Base-by-base conservation (phyloP, 129 eudicot genomes). In the Tanacetum coccineum region DNA sequence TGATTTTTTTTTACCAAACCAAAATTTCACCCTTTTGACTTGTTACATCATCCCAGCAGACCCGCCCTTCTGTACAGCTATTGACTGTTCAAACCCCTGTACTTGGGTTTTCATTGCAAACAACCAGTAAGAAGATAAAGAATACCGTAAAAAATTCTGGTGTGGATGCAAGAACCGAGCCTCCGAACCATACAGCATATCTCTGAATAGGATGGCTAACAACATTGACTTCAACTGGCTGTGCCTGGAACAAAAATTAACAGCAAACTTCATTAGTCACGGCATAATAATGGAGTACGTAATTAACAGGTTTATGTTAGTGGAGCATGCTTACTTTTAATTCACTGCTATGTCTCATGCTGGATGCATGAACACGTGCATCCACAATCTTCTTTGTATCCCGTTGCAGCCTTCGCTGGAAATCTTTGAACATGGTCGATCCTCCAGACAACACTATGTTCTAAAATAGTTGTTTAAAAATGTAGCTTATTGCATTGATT, bases 151-250 rank as follows among this genome's bases (percentile, higher is more conserved):
- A 94, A 72, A 89, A 94, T 82, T 94, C 99, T n/a, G 95, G 99
- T 39, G 99, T 94, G 19, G 99, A 94, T 77, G 97, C 90, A 74
- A 94, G 97, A 17, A 94, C 97, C 3, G 97, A 89, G 64, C 97
- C 99, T 70, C 99, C 97, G 79, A 94, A 94, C 99, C 97, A 94
- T 66, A 87, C 99, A 61, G 97, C 99, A 70, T 87, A 94, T 75
- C 95, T 82, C 81, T 94, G 99, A 74, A 94, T 87, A 19, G 99
- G 99, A 81, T 89, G 95, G 86, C 95, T 94, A 52, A 89, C 95
- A n/a, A 89, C 99, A 64, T 94, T 94, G 64, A 94, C 99, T 82
- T 94, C 99, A 72, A 94, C 93, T 42, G 99, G 99, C 72, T 87
- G 95, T 73, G 99, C 75, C 99, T 94, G 74, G 49, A 48, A 47